A percentile compares a stretch with the other conserved stretches of the same genome.
Evolutionary conservation across 2,329 filamentous ascomycete species (phyloP).

Genomic region (Mycosphaerella arachidis): DNA sequence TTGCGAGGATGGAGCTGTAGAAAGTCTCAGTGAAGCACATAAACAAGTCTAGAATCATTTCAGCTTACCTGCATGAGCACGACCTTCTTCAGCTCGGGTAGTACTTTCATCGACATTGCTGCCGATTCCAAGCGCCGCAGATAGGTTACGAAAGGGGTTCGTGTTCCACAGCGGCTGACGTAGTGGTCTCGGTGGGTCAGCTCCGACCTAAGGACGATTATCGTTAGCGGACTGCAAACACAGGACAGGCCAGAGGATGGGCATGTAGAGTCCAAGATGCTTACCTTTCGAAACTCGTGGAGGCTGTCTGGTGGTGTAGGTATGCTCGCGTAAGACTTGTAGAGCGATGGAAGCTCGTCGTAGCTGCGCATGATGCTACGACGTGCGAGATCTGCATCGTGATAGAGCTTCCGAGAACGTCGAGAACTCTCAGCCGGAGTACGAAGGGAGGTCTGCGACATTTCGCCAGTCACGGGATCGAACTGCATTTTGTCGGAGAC

Average conservation of each 20-base stretch:
- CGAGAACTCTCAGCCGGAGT: conserved; percentile 16
- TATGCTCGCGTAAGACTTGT: not conserved
- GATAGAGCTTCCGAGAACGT: conserved; percentile 23
- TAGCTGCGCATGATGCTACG: conserved; percentile 26
- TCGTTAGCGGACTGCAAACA: not conserved
- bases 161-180: not conserved
- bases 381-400: conserved; percentile 26
- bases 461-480: conserved; percentile 13
- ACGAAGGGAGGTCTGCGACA: conserved; percentile 14
- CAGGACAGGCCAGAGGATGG: not conserved
- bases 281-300: not conserved
- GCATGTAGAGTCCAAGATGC: not conserved
- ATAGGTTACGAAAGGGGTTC: not conserved
- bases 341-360: conserved; percentile 6
- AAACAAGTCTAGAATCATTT: too few species aligned
- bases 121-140: not conserved
- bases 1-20: not conserved
- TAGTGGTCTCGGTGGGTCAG: not conserved
- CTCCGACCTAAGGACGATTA: not conserved
- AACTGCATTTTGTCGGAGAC: conserved; percentile 11
- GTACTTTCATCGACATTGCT: not conserved
- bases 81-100: not conserved
- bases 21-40: not conserved
- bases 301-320: not conserved
- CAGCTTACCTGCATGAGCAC: not conserved